A percentile compares a stretch with the other conserved stretches of the same genome.
Conservation (phyloP, 441 rosid genomes). For the Gossypium aridum region DNA sequence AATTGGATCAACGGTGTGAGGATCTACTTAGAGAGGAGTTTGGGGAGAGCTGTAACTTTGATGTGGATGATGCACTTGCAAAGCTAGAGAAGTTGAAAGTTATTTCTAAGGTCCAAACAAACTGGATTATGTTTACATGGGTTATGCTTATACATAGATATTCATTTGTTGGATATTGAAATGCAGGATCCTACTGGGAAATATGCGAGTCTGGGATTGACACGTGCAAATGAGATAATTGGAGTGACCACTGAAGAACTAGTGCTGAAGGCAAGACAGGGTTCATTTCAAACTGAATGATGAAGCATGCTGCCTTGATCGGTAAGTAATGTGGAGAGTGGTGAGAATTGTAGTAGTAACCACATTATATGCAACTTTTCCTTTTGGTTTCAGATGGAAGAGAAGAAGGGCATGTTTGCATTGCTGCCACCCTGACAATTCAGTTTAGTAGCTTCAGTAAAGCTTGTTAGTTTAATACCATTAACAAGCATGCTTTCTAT, state of each 20-base stretch:
- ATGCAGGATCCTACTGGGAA: constrained; percentile 72
- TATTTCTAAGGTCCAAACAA: constrained; percentile 44
- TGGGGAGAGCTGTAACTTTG: constrained; percentile 78
- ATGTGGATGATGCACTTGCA: constrained; percentile 88
- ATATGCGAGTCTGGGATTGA: constrained; percentile 63
- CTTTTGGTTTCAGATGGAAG: not conserved
- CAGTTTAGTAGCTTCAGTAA: not conserved
- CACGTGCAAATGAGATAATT: constrained; percentile 85
- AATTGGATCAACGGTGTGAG: constrained; percentile 79
- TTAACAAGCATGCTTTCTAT: not conserved
- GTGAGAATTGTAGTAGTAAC: no score
- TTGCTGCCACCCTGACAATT: not conserved
- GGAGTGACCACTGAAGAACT: constrained; percentile 94
- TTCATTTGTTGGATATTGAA: not conserved
- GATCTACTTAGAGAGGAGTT: constrained; percentile 76
- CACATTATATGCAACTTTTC: not conserved
- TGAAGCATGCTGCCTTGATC: not conserved
- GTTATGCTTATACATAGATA: not conserved
- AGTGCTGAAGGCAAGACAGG: constrained; percentile 73
- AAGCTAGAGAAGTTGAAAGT: constrained; percentile 86
- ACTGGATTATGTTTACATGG: not conserved
- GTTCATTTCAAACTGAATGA: constrained; percentile 16
- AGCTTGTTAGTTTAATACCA: not conserved
- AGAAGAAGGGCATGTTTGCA: not conserved
- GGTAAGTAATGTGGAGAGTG: not conserved